Conservation (phyloP, 768 basidiomycete species). For the Saitozyma sp. region DNA sequence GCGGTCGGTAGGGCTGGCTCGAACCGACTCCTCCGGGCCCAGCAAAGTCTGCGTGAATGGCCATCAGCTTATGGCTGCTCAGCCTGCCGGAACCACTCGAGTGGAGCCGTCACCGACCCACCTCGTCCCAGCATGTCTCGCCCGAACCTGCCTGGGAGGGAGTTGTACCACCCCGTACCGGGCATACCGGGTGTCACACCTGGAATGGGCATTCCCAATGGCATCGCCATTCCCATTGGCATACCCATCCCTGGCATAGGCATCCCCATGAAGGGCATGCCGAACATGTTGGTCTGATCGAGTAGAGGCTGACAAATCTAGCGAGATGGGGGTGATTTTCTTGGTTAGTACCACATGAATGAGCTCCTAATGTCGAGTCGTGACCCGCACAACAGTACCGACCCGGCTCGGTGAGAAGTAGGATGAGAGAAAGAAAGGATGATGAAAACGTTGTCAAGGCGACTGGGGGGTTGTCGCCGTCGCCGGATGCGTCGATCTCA, state of each 20-base stretch:
- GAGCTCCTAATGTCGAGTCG: too few relatives aligned
- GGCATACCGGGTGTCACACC: conserved; percentile 48
- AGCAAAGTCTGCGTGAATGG: conserved; percentile 37
- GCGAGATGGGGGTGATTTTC: too few relatives aligned
- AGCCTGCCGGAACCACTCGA: not conserved
- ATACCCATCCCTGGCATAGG: conserved; percentile 23
- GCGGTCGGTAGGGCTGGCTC: conserved; percentile 47
- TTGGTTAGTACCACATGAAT: too few relatives aligned
- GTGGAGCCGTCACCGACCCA: conserved; percentile 10
- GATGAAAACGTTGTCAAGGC: too few relatives aligned
- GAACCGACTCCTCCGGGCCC: conserved; percentile 47
- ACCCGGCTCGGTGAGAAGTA: too few relatives aligned
- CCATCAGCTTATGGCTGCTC: conserved; percentile 2
- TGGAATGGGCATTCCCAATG: conserved; percentile 33
- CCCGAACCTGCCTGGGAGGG: conserved; percentile 44
- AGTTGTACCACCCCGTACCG: conserved; percentile 39
- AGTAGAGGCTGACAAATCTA: too few relatives aligned
- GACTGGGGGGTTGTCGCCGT: too few relatives aligned
- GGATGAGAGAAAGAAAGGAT: too few relatives aligned
- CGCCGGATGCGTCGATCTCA: too few relatives aligned
- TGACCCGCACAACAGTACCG: too few relatives aligned
- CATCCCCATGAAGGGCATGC: conserved; percentile 23
- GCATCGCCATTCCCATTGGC: conserved; percentile 29
- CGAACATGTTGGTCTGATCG: not conserved
- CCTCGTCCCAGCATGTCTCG: conserved; percentile 47